A percentile compares a stretch with the other conserved stretches of the same genome.
phyloP scores from a whole-genome alignment of 2,329 filamentous ascomycete genomes.

The Phoma sp. region DNA sequence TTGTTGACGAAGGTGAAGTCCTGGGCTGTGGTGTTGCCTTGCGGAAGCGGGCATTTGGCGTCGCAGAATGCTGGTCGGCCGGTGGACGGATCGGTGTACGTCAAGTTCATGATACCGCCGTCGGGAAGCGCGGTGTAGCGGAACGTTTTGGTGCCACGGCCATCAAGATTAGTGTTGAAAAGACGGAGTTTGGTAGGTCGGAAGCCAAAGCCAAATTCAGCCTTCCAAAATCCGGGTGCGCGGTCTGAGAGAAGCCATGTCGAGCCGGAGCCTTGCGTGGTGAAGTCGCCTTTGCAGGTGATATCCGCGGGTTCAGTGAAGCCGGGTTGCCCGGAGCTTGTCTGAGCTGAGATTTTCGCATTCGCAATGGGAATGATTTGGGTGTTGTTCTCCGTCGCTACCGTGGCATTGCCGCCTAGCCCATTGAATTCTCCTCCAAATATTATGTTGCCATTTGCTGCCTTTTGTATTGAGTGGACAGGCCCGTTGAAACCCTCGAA shows the following conservation, averaged over 20 bases:
- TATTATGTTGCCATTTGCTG: slow-evolving; percentile 81
- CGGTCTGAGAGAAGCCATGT: slow-evolving; percentile 84
- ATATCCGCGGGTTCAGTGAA: slow-evolving; percentile 82
- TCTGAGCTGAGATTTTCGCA: slow-evolving; percentile 74
- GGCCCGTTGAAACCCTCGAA: slow-evolving; percentile 96
- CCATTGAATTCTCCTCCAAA: slow-evolving; percentile 93
- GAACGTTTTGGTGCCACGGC: slow-evolving; percentile 86
- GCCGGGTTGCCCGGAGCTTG: slow-evolving; percentile 67
- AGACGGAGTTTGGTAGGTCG: slow-evolving; percentile 85
- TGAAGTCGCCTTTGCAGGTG: slow-evolving; percentile 75
- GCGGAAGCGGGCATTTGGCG: slow-evolving; percentile 81
- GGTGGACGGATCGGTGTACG: slow-evolving; percentile 77
- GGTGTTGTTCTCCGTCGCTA: slow-evolving; percentile 70
- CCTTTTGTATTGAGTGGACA: slow-evolving; percentile 83
- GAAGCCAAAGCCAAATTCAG: slow-evolving; percentile 83
- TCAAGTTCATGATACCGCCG: slow-evolving; percentile 95
- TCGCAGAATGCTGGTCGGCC: slow-evolving; percentile 77
- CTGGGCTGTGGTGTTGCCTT: slow-evolving; percentile 73
- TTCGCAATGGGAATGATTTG: slow-evolving; percentile 85
- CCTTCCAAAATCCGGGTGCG: slow-evolving; percentile 81
- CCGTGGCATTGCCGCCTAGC: slow-evolving; percentile 81
- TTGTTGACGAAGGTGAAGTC: slow-evolving; percentile 94
- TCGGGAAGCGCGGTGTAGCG: slow-evolving; percentile 85
- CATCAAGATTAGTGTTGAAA: slow-evolving; percentile 85
- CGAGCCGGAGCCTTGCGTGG: slow-evolving; percentile 70